phyloP scores from a whole-genome alignment of 1,284 basidiomycete genomes.

The Phenoliferia sp. region DNA sequence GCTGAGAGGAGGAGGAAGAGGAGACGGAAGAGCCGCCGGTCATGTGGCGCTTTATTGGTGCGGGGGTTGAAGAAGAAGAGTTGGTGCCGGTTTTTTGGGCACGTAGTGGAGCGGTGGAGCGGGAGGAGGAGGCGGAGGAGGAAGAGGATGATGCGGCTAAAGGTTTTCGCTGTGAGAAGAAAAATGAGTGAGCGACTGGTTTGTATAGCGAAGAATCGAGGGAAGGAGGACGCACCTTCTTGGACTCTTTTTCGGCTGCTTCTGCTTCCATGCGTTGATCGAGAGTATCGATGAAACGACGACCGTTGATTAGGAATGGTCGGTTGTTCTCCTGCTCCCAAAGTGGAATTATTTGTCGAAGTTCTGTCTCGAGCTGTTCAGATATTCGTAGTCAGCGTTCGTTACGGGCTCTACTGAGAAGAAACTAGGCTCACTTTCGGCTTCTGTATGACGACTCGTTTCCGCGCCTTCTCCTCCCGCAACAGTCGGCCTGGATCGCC shows the following conservation, averaged over 20 bases:
- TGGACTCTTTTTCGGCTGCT: constrained; percentile 35
- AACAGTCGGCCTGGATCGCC: constrained; percentile 53
- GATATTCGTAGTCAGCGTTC: not conserved
- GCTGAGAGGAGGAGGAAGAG: not conserved
- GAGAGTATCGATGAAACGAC: constrained; percentile 73
- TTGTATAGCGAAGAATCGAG: too few relatives aligned
- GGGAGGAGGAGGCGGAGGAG: not conserved
- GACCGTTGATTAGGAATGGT: constrained; percentile 79
- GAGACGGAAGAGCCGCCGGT: not conserved
- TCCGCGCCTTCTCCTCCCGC: constrained; percentile 95
- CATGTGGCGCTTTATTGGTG: not conserved
- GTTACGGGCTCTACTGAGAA: not conserved
- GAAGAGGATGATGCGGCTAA: too few relatives aligned
- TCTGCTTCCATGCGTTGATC: constrained; percentile 60
- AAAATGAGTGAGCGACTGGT: not conserved
- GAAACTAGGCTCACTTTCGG: constrained; percentile 66
- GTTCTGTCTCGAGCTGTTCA: constrained; percentile 75
- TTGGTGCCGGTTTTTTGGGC: not conserved
- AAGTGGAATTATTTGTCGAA: constrained; percentile 68
- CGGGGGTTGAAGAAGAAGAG: not conserved
- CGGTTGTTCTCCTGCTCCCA: constrained; percentile 81
- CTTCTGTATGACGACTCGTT: constrained; percentile 89
- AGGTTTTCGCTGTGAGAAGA: not conserved
- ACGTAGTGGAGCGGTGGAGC: not conserved
- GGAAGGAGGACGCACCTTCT: constrained; percentile 18